Evolutionary conservation across 306 rosid species (phyloP), one percentile per base, ranked within the genome.

Genomic region (Vicia sativa): DNA sequence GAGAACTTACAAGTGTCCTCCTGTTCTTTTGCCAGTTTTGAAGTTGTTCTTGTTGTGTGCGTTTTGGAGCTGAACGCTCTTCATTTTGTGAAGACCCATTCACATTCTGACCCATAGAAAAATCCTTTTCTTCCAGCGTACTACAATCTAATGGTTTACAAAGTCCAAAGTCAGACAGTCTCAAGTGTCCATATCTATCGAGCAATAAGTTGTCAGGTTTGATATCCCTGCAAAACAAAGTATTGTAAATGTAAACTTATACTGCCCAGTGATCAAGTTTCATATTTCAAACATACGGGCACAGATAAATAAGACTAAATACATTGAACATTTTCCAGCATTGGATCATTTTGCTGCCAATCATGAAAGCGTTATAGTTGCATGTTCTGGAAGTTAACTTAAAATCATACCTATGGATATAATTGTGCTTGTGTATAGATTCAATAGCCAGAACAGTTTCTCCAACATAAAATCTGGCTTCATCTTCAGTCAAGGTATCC

Each of bases 131-230:
- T 71, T 82, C 86, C 26, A 95, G 83, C 39, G 79, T 82, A 81
- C 91, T 95, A 82, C 92, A 95, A 72, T 95, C 99, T 71, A 95
- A 82, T 46, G 99, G 99, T 82, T 95, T 95, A 79, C 99, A 95
- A 61, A 95, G 86, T 80, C 99, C 99, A 63, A 95, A 95, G 84
- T 95, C 99, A 26, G 99, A 95, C 57, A 95, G 86, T 84, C 82
- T 86, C 86, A 95, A 73, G 79, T 95, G 97, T 55, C 99, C 99
- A 68, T 79, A 84, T 88, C 81, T 87, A 84, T 95, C 99, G 53
- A 90, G 99, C 74, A 95, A 83, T 80, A 95, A 78, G 82, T 95
- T 95, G 74, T 95, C 99, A 0, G 99, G 99, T 84, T 95, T 95
- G 72, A 95, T 90, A 78, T 95, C 99, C 88, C 99, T 95, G 92